A percentile compares a stretch with the other conserved stretches of the same genome.
Conservation (phyloP, 1,139 yeast species). For the Blastobotrys malaysiensis region DNA sequence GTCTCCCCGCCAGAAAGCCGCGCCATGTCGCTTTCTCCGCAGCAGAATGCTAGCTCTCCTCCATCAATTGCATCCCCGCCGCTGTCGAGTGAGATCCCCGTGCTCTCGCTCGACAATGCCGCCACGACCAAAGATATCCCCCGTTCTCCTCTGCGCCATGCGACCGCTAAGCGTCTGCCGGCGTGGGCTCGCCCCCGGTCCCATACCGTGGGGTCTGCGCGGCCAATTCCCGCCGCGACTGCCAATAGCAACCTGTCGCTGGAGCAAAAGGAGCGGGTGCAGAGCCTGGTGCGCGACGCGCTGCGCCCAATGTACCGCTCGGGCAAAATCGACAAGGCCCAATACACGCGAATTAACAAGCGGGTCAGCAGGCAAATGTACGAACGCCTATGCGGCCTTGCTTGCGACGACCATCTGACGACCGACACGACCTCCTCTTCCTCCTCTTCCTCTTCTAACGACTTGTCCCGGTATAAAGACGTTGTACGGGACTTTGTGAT, state of each 20-base stretch:
- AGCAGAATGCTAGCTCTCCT: not conserved
- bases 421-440: not conserved
- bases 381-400: constrained; percentile 20
- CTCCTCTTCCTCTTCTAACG: too few species aligned
- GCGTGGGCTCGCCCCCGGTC: not conserved
- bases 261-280: constrained; percentile 47
- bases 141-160: not conserved
- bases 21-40: not conserved
- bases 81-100: constrained; percentile 1
- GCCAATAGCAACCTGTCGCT: constrained; percentile 29
- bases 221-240: not conserved
- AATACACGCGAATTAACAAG: constrained; percentile 43
- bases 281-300: constrained; percentile 46
- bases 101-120: not conserved
- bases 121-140: not conserved
- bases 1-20: not conserved
- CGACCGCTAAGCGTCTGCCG: not conserved
- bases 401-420: not conserved
- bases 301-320: constrained; percentile 46
- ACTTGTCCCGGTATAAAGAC: constrained; percentile 7
- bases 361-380: constrained; percentile 41
- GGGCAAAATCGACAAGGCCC: constrained; percentile 38
- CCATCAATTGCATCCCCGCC: not conserved
- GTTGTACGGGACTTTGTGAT: constrained; percentile 7
- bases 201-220: not conserved